Evolutionary conservation across 306 rosid species (phyloP), one percentile per base, ranked within the genome.

Genomic region (Dalbergia cochinchinensis): DNA sequence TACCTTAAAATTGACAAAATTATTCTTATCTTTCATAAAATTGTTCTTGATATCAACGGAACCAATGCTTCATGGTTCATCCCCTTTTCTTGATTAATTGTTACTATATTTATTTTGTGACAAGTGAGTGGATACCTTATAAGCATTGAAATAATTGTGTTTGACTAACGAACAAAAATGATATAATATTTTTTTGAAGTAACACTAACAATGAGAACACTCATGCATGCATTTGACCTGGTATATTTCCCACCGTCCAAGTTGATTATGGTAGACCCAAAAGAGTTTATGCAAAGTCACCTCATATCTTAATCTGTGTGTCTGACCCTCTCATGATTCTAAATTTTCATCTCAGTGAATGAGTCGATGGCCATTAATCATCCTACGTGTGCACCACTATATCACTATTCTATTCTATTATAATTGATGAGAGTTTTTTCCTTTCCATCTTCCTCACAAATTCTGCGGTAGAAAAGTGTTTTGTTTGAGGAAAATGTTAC

Each of bases 371-470:
- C 33, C 57, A 58, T 58, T 13, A 39, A 11, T 47, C 44, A 73
- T 58, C 45, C 35, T 58, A 39, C 66, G 57, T 31, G 45, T 74
- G 34, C 11, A 61, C 19, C 59, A 74, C 34, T 61, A 59, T 61
- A 42, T 22, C 4, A 44, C 4, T 20, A 1, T 15, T 48, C 14
- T 48, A 1, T 69, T 31, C 50, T 18, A 4, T 37, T 37, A 37
- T 4, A 54, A 37, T 31, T 33, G 5, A n/a, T 50, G 15, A 70
- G 26, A 26, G 31, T 11, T 10, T 5, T 63, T 63, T 44, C 42
- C 22, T 31, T 61, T 26, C 19, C 64, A 34, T 50, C 19, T 18
- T 64, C 51, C 12, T 47, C 2, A 1, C 35, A 62, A 31, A 47
- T 47, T 47, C 8, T 37, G 11, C 18, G 53, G 64, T 13, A 48